Percentiles rank a stretch among this genome's conserved stretches.
Evolutionary conservation across 2,329 filamentous ascomycete species (phyloP).

Genomic region (Huntiella decipiens): DNA sequence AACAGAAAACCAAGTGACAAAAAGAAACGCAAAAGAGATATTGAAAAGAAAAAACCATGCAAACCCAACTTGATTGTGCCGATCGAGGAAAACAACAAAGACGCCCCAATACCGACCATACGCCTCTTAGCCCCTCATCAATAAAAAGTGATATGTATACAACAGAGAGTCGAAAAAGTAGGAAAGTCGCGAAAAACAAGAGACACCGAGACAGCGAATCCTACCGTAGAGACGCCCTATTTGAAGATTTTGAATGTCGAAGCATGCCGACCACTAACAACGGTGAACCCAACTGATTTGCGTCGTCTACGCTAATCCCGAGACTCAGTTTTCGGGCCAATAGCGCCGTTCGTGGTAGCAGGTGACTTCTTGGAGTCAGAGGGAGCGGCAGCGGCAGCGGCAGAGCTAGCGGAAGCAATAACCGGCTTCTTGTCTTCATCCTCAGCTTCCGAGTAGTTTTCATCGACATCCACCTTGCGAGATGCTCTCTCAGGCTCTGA

Average conservation of each 20-base stretch:
- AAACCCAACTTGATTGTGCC: constrained; percentile 11
- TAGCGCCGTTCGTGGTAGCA: constrained; percentile 29
- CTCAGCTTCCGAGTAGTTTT: constrained; percentile 89
- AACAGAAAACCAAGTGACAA: constrained; percentile 11
- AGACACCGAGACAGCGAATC: neutral
- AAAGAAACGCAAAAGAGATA: constrained; percentile 17
- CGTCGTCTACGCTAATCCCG: constrained; percentile 8
- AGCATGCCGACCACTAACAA: constrained; percentile 4
- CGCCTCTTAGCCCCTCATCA: constrained; percentile 7
- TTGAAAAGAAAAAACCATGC: constrained; percentile 13
- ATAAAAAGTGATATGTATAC: constrained; percentile 10
- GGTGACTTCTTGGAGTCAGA: constrained; percentile 33
- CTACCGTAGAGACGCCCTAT: neutral
- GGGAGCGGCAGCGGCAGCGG: constrained; percentile 23
- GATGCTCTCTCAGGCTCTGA: constrained; percentile 69
- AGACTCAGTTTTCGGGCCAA: constrained; percentile 30
- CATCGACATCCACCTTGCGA: constrained; percentile 90
- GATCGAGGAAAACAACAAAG: constrained; percentile 5
- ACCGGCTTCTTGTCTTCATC: constrained; percentile 58
- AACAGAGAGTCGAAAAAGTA: constrained; percentile 6
- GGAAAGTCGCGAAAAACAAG: constrained; percentile 1
- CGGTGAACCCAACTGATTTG: constrained; percentile 7
- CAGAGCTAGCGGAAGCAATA: constrained; percentile 20
- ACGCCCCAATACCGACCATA: constrained; percentile 3
- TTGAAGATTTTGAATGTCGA: constrained; percentile 3